Conservation (phyloP, 2,329 filamentous ascomycete genomes). For the Hymenoscyphus fructigenus region DNA sequence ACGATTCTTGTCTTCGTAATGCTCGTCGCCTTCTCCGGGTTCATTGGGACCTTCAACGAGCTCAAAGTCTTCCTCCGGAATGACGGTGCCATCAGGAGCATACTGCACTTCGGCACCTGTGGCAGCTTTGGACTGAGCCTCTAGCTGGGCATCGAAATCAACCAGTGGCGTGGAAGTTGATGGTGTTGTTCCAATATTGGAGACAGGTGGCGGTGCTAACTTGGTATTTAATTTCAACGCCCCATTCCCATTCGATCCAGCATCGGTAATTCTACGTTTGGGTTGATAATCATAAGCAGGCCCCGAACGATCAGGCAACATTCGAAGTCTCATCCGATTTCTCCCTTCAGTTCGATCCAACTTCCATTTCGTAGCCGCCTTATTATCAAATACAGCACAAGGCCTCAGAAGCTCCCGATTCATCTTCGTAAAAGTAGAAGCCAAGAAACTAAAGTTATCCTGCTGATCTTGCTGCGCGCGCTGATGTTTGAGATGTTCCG, state of each 20-base stretch:
- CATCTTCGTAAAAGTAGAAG: conserved; percentile 74
- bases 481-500: conserved; percentile 90
- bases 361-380: conserved; percentile 73
- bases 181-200: conserved; percentile 19
- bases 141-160: conserved; percentile 21
- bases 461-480: conserved; percentile 88
- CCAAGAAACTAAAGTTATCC: conserved; percentile 79
- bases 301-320: conserved; percentile 73
- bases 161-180: conserved; percentile 12
- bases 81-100: conserved; percentile 27
- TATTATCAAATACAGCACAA: conserved; percentile 74
- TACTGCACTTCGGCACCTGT: conserved; percentile 18
- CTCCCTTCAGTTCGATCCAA: conserved; percentile 93
- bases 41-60: conserved; percentile 92
- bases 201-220: conserved; percentile 12
- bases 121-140: conserved; percentile 8
- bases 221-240: conserved; percentile 39
- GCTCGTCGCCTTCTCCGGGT: conserved; percentile 70
- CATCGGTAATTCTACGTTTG: conserved; percentile 65
- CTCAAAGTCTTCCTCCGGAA: conserved; percentile 84
- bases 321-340: conserved; percentile 88
- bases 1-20: conserved; percentile 95
- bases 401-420: conserved; percentile 75
- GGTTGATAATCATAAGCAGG: conserved; percentile 77
- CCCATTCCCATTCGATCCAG: conserved; percentile 35